Evolutionary conservation across 768 basidiomycete genomes (phyloP), one percentile per base, ranked within the genome.

Genomic region (Rhizopogon salebrosus): DNA sequence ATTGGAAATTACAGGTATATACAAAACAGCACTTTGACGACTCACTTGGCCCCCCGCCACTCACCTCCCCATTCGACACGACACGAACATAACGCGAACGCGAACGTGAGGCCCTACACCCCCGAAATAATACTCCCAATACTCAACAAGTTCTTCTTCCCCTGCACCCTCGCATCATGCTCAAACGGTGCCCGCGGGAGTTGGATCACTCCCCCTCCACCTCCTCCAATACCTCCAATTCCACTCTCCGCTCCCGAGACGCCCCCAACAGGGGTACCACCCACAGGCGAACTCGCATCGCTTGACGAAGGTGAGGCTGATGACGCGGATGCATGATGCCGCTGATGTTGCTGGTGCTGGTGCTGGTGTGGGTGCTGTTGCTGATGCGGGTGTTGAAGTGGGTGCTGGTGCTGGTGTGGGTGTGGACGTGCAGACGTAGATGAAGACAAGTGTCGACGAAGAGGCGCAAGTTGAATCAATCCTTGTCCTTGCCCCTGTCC

Each of bases 121-220:
- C 82, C 82, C 36, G 82, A 84, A 51, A 86, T 85, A 52, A 87
- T 87, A 60, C 81, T 85, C 51, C 82, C 83, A 56, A 87, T 87
- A 59, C 83, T 85, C 69, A 87, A 61, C 51, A 76, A 78, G 58
- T 84, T 86, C 69, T 82, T 86, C 75, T 84, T 86, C 36, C 75
- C 66, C 0, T 45, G 53, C 1, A 52, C 49, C 1, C 51, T 27
- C 31, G 58, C 64, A 9, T 68, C 66, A 29, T 66, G 62, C 40
- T 70, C 68, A 26, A 68, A 68, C 8, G 64, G 68, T 9, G 66
- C 59, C 4, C 68, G 60, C 14, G 68, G 66, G 18, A 68, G 64
- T 13, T 64, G 66, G 8, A 68, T 66, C 42, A 68, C 67, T 9
- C 62, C 54, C n/a, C n/a, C 26, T 1, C 42, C 39, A 3, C 35